A percentile compares a stretch with the other conserved stretches of the same genome.
phyloP scores from a whole-genome alignment of 129 eudicot genomes.

The Centrapalus pauciflorus region DNA sequence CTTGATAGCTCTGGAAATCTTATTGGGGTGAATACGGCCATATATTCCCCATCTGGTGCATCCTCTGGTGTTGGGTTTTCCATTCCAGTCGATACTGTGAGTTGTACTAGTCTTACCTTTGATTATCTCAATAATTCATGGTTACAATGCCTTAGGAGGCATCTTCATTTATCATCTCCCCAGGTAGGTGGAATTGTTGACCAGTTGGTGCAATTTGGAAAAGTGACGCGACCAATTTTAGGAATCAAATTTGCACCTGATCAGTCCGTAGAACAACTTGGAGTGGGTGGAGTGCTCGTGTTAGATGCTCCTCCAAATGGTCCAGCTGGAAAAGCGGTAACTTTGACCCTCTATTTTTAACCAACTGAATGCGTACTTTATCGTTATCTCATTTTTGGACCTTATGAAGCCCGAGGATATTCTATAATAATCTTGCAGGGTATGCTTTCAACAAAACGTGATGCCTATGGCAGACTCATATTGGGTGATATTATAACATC shows the following conservation, averaged over 20 bases:
- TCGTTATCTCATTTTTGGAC: neutral
- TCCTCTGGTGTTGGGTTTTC: slow-evolving; percentile 92
- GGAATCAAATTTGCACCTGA: slow-evolving; percentile 94
- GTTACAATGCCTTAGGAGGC: neutral
- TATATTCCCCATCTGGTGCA: slow-evolving; percentile 91
- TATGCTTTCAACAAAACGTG: slow-evolving; percentile 68
- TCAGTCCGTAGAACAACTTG: slow-evolving; percentile 82
- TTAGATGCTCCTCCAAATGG: slow-evolving; percentile 82
- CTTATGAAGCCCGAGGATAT: neutral
- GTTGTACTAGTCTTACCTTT: slow-evolving; percentile 19
- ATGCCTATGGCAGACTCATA: slow-evolving; percentile 66
- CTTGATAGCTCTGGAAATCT: slow-evolving; percentile 84
- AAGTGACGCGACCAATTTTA: slow-evolving; percentile 77
- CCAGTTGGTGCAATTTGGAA: slow-evolving; percentile 72
- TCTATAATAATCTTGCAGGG: slow-evolving; percentile 67
- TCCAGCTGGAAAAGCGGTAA: slow-evolving; percentile 97
- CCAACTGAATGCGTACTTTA: neutral
- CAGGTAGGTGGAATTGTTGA: slow-evolving; percentile 88
- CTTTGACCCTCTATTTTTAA: neutral
- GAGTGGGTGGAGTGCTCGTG: slow-evolving; percentile 87
- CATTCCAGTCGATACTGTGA: slow-evolving; percentile 89
- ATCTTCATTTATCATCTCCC: neutral
- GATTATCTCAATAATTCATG: neutral
- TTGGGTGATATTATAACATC: slow-evolving; percentile 86
- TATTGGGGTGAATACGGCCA: slow-evolving; percentile 85